phyloP scores from a whole-genome alignment of 371 early-diverging fungal species.

The Saksenaea oblongispora region DNA sequence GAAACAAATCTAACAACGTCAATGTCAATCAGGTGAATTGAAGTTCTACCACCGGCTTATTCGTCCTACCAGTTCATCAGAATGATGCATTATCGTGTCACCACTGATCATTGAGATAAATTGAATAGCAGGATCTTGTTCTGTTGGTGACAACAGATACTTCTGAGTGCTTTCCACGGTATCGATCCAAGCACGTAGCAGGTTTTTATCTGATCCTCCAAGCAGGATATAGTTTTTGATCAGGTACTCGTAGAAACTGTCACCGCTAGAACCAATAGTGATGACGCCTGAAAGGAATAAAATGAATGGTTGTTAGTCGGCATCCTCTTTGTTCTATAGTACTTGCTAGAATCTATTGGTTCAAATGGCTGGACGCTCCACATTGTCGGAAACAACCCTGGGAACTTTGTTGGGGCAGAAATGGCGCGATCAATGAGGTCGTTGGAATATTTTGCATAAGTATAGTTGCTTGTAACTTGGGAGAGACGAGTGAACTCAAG shows the following conservation, averaged over 20 bases:
- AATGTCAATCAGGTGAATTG: not conserved
- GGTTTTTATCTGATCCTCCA: constrained; percentile 37
- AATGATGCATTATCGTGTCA: constrained; percentile 16
- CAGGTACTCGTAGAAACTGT: constrained; percentile 88
- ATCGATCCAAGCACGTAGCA: constrained; percentile 27
- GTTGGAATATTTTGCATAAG: constrained; percentile 53
- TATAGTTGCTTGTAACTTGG: constrained; percentile 63
- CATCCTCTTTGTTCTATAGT: not conserved
- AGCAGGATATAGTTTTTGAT: constrained; percentile 69
- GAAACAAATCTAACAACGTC: constrained; percentile 33
- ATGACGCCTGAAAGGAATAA: constrained; percentile 27
- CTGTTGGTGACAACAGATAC: constrained; percentile 37
- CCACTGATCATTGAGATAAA: constrained; percentile 37
- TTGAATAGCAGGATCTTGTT: constrained; percentile 29
- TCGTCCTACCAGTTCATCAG: constrained; percentile 33
- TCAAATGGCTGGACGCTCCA: constrained; percentile 30
- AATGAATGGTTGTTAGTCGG: not conserved
- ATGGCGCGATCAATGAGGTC: constrained; percentile 48
- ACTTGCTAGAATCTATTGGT: constrained; percentile 23
- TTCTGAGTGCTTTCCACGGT: constrained; percentile 43
- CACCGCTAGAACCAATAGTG: constrained; percentile 64
- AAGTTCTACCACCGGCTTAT: too few species aligned
- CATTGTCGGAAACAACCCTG: constrained; percentile 55
- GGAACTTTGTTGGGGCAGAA: constrained; percentile 34
- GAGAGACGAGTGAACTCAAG: constrained; percentile 84